Conservation (phyloP, 2,329 filamentous ascomycete species). For the Colletotrichum tamarilloi region DNA sequence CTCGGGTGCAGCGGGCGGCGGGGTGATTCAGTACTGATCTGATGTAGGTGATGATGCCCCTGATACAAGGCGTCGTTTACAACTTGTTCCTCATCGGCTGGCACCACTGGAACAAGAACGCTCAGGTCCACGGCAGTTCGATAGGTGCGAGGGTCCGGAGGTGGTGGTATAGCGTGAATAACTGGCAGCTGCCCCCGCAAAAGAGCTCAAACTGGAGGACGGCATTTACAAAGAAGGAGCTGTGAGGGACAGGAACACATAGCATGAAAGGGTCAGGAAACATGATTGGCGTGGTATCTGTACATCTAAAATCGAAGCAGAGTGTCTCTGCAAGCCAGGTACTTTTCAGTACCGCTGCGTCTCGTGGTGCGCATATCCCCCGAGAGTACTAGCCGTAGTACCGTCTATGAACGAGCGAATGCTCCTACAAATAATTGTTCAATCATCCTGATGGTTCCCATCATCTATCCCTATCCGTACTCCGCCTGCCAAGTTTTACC, state of each 20-base stretch:
- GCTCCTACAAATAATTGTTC: conserved; percentile 11
- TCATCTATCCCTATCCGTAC: conserved; percentile 34
- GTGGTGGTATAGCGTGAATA: conserved; percentile 97
- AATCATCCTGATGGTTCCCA: neutral
- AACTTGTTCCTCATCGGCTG: conserved; percentile 87
- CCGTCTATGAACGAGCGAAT: conserved; percentile 23
- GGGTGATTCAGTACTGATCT: neutral
- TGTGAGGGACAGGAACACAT: neutral
- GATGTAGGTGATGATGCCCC: conserved; percentile 80
- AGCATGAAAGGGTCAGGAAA: conserved; percentile 1
- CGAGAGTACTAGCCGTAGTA: conserved; percentile 7
- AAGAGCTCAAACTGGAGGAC: conserved; percentile 34
- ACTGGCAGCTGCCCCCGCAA: conserved; percentile 77
- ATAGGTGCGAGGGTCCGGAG: conserved; percentile 81
- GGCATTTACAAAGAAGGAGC: conserved; percentile 14
- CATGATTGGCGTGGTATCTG: conserved; percentile 30
- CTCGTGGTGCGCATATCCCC: conserved; percentile 9
- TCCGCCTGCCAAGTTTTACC: conserved; percentile 16
- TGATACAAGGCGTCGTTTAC: conserved; percentile 90
- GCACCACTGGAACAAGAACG: conserved; percentile 87
- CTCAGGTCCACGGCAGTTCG: conserved; percentile 79
- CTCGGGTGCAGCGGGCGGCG: neutral
- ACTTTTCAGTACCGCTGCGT: conserved; percentile 16
- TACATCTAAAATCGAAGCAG: conserved; percentile 33
- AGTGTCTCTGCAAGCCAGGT: conserved; percentile 27